Percentiles rank a stretch among this genome's conserved stretches.
Evolutionary conservation across 441 rosid species (phyloP).

Genomic region (Gossypium trilobum): DNA sequence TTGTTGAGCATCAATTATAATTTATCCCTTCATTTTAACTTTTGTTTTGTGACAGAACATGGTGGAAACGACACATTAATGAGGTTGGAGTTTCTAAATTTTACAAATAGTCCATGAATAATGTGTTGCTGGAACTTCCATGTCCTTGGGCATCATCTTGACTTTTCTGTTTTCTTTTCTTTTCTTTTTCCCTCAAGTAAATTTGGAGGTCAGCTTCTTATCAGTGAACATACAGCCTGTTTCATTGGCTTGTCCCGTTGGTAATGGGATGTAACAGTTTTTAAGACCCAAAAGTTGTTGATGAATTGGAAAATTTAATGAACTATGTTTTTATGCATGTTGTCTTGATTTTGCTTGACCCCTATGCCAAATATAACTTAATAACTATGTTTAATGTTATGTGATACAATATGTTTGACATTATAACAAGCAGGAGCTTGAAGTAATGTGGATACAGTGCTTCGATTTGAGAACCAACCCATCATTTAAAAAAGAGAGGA

Average conservation of each 20-base stretch:
- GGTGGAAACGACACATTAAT: slow-evolving; percentile 46
- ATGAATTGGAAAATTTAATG: slow-evolving; percentile 8
- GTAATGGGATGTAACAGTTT: not conserved
- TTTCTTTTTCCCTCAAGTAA: not conserved
- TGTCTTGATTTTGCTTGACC: not conserved
- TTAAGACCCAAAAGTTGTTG: not conserved
- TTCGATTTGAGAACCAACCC: too few species aligned
- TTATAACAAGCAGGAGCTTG: not conserved
- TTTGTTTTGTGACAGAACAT: slow-evolving; percentile 34
- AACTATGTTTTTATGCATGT: not conserved
- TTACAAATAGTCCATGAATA: slow-evolving; percentile 26
- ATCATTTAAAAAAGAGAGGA: too few species aligned
- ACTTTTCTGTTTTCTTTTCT: slow-evolving; percentile 10
- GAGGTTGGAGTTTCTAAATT: slow-evolving; percentile 15
- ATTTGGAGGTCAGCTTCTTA: slow-evolving; percentile 16
- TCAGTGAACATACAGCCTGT: slow-evolving; percentile 7
- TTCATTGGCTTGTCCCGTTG: slow-evolving; percentile 4
- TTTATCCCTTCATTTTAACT: not conserved
- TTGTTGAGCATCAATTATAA: not conserved
- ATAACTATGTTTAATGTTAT: not conserved
- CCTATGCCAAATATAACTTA: not conserved
- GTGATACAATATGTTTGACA: not conserved
- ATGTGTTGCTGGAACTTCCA: slow-evolving; percentile 18
- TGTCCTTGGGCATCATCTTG: slow-evolving; percentile 1
- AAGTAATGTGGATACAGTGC: not conserved